Base-by-base conservation (phyloP, 441 rosid genomes). In the Erodium texanum region DNA sequence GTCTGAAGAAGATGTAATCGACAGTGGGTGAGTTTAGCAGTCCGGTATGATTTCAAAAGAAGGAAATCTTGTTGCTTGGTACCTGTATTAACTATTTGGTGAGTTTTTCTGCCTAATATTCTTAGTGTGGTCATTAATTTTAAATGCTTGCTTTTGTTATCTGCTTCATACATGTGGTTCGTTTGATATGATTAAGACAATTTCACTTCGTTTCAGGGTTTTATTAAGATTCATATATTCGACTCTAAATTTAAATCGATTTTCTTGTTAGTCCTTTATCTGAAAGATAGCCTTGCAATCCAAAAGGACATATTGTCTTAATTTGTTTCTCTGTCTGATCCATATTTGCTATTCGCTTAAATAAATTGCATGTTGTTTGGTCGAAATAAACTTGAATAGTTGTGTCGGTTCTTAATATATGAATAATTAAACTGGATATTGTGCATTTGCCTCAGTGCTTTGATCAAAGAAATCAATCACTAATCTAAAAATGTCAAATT, bases 31-130 rank as follows among this genome's bases (percentile, higher is more conserved):
- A 32, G 3, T 32, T 32, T 32, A 32, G 65, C 7, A 32, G 18
- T 86, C 77, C 77, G 66, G 43, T 0, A 66, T 52, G 68, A 68
- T 88, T 64, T 85, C 79, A 36, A 80, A 74, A 69, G 78, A 79
- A 0, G 98, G 96, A 56, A 86, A 88, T 75, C 73, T 70, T 71
- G 68, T 93, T 63, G 97, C 90, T 68, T 59, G 82, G 45, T 88
- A 86, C 79, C 59, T 52, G 20, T 52, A 18, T 16, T 52, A 70
- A 7, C 87, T 90, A 74, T 90, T 93, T 68, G 96, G 96, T 88
- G 73, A 70, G 87, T 69, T 48, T 11, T 66, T 48, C 59, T 52
- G 2, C 22, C 22, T 52, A 52, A 5, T 52, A 19, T 52, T 52
- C 10, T 16, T 7, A 52, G 22, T 16, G 2, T 52, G 59, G 9